Percentiles rank a stretch among this genome's conserved stretches.
These are phyloP conservation scores for Pleurotus citrinopileatus DNA, from an alignment of 768 basidiomycete genomes.

Conservation along the genomic window DNA sequence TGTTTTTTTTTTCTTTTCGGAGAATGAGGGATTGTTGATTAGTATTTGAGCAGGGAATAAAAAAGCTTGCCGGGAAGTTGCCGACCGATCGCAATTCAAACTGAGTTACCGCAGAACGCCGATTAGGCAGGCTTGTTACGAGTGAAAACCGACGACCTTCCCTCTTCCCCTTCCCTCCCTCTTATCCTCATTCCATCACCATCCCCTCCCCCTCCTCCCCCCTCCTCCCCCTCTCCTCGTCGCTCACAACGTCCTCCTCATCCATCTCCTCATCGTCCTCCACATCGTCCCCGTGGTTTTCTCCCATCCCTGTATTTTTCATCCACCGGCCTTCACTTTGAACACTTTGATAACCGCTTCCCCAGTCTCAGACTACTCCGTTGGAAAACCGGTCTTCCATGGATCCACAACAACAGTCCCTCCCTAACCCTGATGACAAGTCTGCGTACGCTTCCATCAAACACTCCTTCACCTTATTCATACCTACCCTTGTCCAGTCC, in stretches of 20 bases:
- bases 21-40: too few relatives aligned
- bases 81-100: slow-evolving; percentile 11
- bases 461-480: slow-evolving; percentile 7
- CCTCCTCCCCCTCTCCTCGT: slow-evolving; percentile 12
- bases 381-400: slow-evolving; percentile 37
- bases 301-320: slow-evolving; percentile 17
- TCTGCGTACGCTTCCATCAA: slow-evolving; percentile 22
- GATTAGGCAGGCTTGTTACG: slow-evolving; percentile 1
- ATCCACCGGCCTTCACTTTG: slow-evolving; percentile 18
- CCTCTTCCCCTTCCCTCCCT: slow-evolving; percentile 16
- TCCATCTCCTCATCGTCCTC: slow-evolving; percentile 6
- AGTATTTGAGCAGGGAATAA: slow-evolving; percentile 6
- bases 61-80: slow-evolving; percentile 11
- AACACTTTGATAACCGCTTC: slow-evolving; percentile 39
- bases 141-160: background rate
- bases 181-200: slow-evolving; percentile 12
- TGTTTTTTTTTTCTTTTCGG: too few relatives aligned
- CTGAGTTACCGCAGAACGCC: slow-evolving; percentile 11
- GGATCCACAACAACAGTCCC: slow-evolving; percentile 34
- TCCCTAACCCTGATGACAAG: slow-evolving; percentile 31
- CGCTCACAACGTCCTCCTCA: slow-evolving; percentile 10
- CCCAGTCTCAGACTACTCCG: slow-evolving; percentile 20
- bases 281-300: background rate
- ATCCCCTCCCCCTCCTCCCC: slow-evolving; percentile 5
- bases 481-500: slow-evolving; percentile 22